phyloP scores from a whole-genome alignment of 2,329 filamentous ascomycete genomes.

The Xylariaceae sp. region DNA sequence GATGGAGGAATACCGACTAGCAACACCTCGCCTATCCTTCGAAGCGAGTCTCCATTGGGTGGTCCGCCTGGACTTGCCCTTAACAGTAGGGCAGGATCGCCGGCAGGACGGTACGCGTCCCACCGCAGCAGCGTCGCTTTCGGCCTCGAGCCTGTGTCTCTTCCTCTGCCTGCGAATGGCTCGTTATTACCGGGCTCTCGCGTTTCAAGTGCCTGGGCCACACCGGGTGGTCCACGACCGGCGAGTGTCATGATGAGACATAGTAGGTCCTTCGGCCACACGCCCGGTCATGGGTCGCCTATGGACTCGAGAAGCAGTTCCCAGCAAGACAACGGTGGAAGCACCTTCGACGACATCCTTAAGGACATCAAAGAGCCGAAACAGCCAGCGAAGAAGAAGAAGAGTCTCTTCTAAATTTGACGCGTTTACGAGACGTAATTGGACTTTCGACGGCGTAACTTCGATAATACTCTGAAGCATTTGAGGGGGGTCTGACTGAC shows the following conservation, averaged over 20 bases:
- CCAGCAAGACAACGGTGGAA: constrained; percentile 28
- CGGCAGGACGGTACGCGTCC: constrained; percentile 22
- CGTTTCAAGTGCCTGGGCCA: constrained; percentile 26
- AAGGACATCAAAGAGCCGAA: constrained; percentile 30
- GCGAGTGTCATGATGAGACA: constrained; percentile 27
- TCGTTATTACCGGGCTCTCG: constrained; percentile 23
- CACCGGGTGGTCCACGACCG: constrained; percentile 24
- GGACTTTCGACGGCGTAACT: constrained; percentile 9
- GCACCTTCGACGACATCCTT: constrained; percentile 34
- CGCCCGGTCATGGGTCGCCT: constrained; percentile 24
- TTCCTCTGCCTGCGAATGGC: constrained; percentile 18
- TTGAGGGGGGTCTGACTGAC: neutral
- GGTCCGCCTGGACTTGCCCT: constrained; percentile 28
- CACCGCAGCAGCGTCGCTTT: constrained; percentile 33
- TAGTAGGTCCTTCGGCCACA: constrained; percentile 32
- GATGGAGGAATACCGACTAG: constrained; percentile 22
- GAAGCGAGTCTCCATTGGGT: constrained; percentile 29
- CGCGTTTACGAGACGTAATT: constrained; percentile 1
- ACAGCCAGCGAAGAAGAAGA: constrained; percentile 33
- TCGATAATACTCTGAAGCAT: neutral
- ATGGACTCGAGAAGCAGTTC: constrained; percentile 26
- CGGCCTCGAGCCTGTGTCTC: constrained; percentile 31
- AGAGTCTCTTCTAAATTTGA: constrained; percentile 27
- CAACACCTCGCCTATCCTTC: constrained; percentile 23
- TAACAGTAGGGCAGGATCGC: constrained; percentile 25